Base-by-base conservation (phyloP, 306 rosid genomes). In the Dryas drummondii region DNA sequence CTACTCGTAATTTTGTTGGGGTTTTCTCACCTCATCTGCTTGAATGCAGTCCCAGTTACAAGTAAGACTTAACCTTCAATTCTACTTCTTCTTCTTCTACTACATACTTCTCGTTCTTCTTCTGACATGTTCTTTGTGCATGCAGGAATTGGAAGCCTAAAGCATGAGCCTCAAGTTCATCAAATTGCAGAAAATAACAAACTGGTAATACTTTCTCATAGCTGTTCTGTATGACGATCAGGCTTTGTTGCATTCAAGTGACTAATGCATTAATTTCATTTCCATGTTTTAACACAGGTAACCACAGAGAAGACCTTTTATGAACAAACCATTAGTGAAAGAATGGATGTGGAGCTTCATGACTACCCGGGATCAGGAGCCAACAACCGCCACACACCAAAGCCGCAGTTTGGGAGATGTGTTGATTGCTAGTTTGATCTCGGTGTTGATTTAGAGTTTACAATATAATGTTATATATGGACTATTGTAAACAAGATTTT, bases 371-470 rank as follows among this genome's bases (percentile, higher is more conserved):
- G 97, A 73, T 81, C 90, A 2, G 97, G 91, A 15, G 86, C 98
- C 57, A 94, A 91, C 75, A 82, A 86, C 77, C 97, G 93, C 76
- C 98, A 94, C 87, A 94, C 94, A 77, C 98, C 98, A 70, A 86
- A 54, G 81, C 87, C 93, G 46, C 84, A 85, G 76, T 62, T 63
- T 49, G 83, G 32, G 53, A 75, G 76, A 80, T 77, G 91, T 46
- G 49, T 6, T 62, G 82, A 81, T 69, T 85, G 83, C 82, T 84
- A 76, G 75, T 42, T 70, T n/a, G 12, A 6, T 49, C 6, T 16
- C 37, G 52, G 65, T 49, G 7, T 46, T 17, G 60, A 32, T 27
- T 26, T 14, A 22, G 19, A 7, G 27, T 46, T 54, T 51, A 6
- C 70, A 63, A 40, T 68, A 52, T 42, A 13, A 48, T 62, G 27